Evolutionary conservation across 495 filamentous ascomycete genomes (phyloP).

Genomic region (Tuber indicum): DNA sequence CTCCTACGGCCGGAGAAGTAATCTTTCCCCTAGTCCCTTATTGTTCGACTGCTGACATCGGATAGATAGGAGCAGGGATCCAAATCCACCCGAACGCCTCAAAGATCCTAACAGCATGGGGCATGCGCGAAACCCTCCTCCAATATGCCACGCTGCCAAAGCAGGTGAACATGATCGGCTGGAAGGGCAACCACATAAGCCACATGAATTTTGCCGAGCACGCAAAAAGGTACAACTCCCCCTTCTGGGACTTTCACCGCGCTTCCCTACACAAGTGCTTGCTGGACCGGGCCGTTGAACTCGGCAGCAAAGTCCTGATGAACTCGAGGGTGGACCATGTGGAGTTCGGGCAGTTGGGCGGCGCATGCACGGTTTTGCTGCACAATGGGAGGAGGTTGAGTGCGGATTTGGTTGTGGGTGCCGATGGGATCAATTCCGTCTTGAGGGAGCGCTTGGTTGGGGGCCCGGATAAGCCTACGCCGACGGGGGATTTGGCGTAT

Average conservation of each 20-base stretch:
- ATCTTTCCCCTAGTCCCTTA: conserved; percentile 27
- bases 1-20: conserved; percentile 55
- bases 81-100: conserved; percentile 55
- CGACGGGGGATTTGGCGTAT: conserved; percentile 65
- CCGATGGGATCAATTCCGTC: conserved; percentile 54
- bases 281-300: conserved; percentile 48
- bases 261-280: conserved; percentile 54
- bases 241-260: conserved; percentile 56
- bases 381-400: conserved; percentile 41
- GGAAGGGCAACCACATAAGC: conserved; percentile 45
- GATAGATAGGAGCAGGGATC: conserved; percentile 54
- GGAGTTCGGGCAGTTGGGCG: conserved; percentile 42
- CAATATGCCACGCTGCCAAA: conserved; percentile 43
- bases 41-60: background rate
- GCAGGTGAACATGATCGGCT: conserved; percentile 46
- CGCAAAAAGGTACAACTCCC: conserved; percentile 47
- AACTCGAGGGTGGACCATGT: conserved; percentile 46
- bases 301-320: conserved; percentile 51
- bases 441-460: conserved; percentile 50
- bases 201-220: conserved; percentile 46
- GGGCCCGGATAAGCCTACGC: conserved; percentile 46
- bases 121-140: conserved; percentile 40
- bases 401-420: conserved; percentile 54
- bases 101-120: conserved; percentile 49
- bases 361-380: conserved; percentile 36